Percentiles rank a stretch among this genome's conserved stretches.
Conservation (phyloP, 352 stramenopile genomes). For the Stramenopiles sp. region DNA sequence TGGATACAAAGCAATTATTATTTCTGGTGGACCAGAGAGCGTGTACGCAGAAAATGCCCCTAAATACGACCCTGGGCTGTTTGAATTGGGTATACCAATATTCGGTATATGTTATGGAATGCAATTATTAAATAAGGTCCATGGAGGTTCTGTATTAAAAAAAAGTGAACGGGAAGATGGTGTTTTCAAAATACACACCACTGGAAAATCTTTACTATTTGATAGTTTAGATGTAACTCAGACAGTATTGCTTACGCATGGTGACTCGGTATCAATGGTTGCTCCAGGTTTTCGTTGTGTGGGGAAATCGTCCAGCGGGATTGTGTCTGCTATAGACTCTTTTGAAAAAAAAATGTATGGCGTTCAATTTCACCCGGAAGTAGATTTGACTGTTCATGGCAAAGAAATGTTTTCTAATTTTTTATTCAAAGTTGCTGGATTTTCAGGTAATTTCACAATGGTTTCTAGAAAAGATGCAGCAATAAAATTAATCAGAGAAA, state of each 20-base stretch:
- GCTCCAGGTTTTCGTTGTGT: slow-evolving; percentile 1
- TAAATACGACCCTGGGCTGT: slow-evolving; percentile 63
- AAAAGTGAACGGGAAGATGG: slow-evolving; percentile 11
- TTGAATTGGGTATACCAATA: slow-evolving; percentile 80
- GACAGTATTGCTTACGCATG: neutral
- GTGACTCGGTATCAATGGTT: neutral
- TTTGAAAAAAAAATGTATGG: slow-evolving; percentile 49
- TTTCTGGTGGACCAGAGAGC: slow-evolving; percentile 71
- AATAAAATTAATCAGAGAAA: slow-evolving; percentile 31
- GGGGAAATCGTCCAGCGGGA: slow-evolving; percentile 4
- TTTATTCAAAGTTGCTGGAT: slow-evolving; percentile 41
- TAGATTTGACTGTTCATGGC: slow-evolving; percentile 76
- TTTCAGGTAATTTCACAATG: slow-evolving; percentile 86
- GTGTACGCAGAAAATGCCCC: slow-evolving; percentile 81
- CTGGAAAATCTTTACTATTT: neutral
- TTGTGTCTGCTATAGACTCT: slow-evolving; percentile 19
- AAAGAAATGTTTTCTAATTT: slow-evolving; percentile 87
- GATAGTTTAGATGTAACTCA: neutral
- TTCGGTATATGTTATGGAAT: slow-evolving; percentile 90
- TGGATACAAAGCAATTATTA: slow-evolving; percentile 65
- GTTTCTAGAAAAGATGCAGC: slow-evolving; percentile 58
- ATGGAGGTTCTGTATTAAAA: slow-evolving; percentile 7
- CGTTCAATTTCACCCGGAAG: slow-evolving; percentile 84
- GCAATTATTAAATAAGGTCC: slow-evolving; percentile 32
- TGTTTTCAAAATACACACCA: neutral